A percentile compares a stretch with the other conserved stretches of the same genome.
phyloP scores from a whole-genome alignment of 805 yeast genomes.

The Debaryomyces prosopidis region DNA sequence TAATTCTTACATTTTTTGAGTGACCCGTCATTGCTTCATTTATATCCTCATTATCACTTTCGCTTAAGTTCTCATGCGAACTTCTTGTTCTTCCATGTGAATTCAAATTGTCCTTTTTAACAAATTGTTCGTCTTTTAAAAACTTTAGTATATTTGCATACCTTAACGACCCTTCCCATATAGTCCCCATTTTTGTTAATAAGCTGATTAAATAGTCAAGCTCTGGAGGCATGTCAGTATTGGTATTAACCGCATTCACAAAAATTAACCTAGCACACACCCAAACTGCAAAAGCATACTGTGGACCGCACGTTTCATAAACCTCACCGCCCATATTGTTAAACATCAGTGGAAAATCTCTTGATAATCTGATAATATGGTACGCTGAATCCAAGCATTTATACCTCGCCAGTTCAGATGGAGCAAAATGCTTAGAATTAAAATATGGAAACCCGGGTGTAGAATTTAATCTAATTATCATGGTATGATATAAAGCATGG shows the following conservation, averaged over 20 bases:
- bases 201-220: constrained; percentile 10
- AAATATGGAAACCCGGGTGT: constrained; percentile 14
- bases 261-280: constrained; percentile 15
- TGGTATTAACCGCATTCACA: constrained; percentile 10
- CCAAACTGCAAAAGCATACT: constrained; percentile 18
- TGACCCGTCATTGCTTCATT: background rate
- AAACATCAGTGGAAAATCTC: constrained; percentile 3
- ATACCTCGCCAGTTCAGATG: constrained; percentile 13
- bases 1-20: constrained; percentile 4
- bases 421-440: constrained; percentile 7
- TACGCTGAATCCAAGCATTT: constrained; percentile 6
- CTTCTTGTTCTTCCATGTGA: no score
- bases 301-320: constrained; percentile 15
- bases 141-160: constrained; percentile 17
- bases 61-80: no score
- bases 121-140: constrained; percentile 7
- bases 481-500: constrained; percentile 14
- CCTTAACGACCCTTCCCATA: constrained; percentile 16
- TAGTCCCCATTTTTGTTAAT: constrained; percentile 11
- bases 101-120: background rate
- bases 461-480: constrained; percentile 15
- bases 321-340: constrained; percentile 7
- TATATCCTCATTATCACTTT: background rate
- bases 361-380: constrained; percentile 8
- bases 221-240: constrained; percentile 8